These are phyloP conservation scores for Anastatica hierochuntica DNA, from an alignment of 345 rosid genomes.

Conservation along the genomic window DNA sequence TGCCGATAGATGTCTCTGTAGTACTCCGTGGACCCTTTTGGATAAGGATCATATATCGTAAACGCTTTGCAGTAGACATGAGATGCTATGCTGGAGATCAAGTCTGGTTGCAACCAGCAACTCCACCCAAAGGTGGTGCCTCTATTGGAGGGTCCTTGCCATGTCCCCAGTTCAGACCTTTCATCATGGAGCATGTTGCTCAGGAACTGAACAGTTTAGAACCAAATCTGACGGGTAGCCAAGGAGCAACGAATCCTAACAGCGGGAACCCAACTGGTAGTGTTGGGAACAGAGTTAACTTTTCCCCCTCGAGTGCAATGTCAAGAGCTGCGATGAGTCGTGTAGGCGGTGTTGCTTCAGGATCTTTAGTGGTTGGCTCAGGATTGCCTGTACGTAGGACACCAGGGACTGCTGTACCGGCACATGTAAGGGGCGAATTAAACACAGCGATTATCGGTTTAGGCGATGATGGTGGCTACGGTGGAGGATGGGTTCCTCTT, in stretches of 20 bases:
- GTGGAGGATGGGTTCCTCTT: constrained; percentile 99
- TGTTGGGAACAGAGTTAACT: constrained; percentile 63
- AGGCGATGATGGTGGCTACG: constrained; percentile 99
- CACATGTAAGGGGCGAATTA: constrained; percentile 49
- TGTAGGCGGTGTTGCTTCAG: constrained; percentile 52
- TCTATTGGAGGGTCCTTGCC: constrained; percentile 94
- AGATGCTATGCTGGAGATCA: constrained; percentile 99
- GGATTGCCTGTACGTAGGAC: constrained; percentile 77
- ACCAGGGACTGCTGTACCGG: constrained; percentile 70
- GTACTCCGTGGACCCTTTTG: constrained; percentile 98
- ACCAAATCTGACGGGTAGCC: constrained; percentile 58
- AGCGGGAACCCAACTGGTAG: constrained; percentile 43
- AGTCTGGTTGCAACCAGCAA: constrained; percentile 99
- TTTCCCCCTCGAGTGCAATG: constrained; percentile 48
- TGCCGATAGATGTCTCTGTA: constrained; percentile 98
- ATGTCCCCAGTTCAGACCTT: constrained; percentile 98
- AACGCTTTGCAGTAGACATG: constrained; percentile 96
- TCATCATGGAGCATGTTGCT: constrained; percentile 99
- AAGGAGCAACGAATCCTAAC: constrained; percentile 43
- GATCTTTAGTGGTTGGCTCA: constrained; percentile 50
- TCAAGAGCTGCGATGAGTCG: constrained; percentile 67
- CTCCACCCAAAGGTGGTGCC: constrained; percentile 91
- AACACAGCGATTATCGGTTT: constrained; percentile 74
- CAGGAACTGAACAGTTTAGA: constrained; percentile 81
- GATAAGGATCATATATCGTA: constrained; percentile 90